Base-by-base conservation (phyloP, 192 early-diverging fungal genomes). In the Backusella westeae region DNA sequence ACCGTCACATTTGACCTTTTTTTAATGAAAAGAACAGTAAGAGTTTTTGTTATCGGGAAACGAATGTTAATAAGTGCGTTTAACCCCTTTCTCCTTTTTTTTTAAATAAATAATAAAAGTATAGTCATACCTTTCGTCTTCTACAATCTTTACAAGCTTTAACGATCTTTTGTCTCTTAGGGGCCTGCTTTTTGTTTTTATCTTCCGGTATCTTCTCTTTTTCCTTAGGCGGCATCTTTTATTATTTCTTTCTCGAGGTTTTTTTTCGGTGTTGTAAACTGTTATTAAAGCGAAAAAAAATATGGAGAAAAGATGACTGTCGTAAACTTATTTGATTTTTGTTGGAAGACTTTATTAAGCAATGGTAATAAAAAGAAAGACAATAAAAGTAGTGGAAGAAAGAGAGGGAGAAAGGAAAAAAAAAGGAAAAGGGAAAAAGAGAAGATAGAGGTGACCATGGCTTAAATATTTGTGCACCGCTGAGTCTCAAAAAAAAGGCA, bases 1-100 rank as follows among this genome's bases (percentile, higher is more conserved):
- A 39, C 72, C 72, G 38, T 74, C 72, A 65, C 72, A 74, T 41
- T 74, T 74, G 52, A 74, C 72, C 72, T 53, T 53, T 72, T 71
- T 71, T 53, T 53, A 53, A 39, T 36, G 67, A 70, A 70, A 70
- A 26, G 36, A 70, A 70, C 36, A 68, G 67, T 35, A 36, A 34
- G 35, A 35, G 67, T 34, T 34, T 35, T 34, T 68, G 67, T 17
- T 68, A 42, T 34, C 35, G 70, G 41, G 6, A 72, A 72, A 72
- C 70, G 32, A 72, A 49, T 17, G 26, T 63, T 63, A 63, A 63
- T 63, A 63, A 63, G 35, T 39, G 39, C 21, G 68, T 36, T 39
- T 23, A 41, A 69, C 68, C 35, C 35, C 68, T 41, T 39, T 69
- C 68, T 69, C 68, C 35, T 41, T 41, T 39, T 39, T 35, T 69